Conservation (phyloP, 1,139 yeast species). For the Nakaseomyces sp. region DNA sequence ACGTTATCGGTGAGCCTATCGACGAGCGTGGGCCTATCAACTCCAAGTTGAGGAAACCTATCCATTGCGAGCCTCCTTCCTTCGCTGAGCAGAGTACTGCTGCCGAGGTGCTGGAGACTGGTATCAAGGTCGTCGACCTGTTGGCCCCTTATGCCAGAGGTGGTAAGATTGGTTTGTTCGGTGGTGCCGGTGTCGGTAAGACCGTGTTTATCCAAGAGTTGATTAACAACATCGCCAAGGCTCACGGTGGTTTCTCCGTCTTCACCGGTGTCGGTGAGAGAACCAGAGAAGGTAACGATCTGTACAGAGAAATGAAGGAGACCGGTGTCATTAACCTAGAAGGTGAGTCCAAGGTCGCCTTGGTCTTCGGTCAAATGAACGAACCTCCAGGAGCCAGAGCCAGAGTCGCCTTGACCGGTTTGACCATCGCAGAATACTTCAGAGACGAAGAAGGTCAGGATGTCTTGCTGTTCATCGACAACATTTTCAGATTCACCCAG, state of each 20-base stretch:
- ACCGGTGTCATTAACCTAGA: slow-evolving; percentile 99
- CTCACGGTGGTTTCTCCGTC: slow-evolving; percentile 99
- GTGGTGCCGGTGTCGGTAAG: slow-evolving; percentile 99
- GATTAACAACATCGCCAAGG: slow-evolving; percentile 99
- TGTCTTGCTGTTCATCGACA: slow-evolving; percentile 98
- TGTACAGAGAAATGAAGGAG: slow-evolving; percentile 99
- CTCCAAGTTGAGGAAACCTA: slow-evolving; percentile 87
- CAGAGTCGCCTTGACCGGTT: slow-evolving; percentile 99
- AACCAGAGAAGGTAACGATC: slow-evolving; percentile 99
- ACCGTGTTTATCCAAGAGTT: slow-evolving; percentile 99
- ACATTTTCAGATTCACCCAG: slow-evolving; percentile 99
- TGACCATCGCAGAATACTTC: slow-evolving; percentile 99
- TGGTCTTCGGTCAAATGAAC: slow-evolving; percentile 99
- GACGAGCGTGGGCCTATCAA: slow-evolving; percentile 99
- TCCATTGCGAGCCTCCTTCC: slow-evolving; percentile 95
- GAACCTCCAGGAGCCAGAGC: slow-evolving; percentile 99
- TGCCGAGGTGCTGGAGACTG: slow-evolving; percentile 98
- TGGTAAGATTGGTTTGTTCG: slow-evolving; percentile 99
- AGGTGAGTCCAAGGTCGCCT: slow-evolving; percentile 99
- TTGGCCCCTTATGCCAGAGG: slow-evolving; percentile 99
- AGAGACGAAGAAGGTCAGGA: slow-evolving; percentile 99
- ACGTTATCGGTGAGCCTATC: slow-evolving; percentile 98
- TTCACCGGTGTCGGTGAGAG: slow-evolving; percentile 99
- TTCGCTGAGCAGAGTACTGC: slow-evolving; percentile 95
- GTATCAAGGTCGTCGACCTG: slow-evolving; percentile 99